phyloP scores from a whole-genome alignment of 768 basidiomycete genomes.

The Agrocybe pediades region DNA sequence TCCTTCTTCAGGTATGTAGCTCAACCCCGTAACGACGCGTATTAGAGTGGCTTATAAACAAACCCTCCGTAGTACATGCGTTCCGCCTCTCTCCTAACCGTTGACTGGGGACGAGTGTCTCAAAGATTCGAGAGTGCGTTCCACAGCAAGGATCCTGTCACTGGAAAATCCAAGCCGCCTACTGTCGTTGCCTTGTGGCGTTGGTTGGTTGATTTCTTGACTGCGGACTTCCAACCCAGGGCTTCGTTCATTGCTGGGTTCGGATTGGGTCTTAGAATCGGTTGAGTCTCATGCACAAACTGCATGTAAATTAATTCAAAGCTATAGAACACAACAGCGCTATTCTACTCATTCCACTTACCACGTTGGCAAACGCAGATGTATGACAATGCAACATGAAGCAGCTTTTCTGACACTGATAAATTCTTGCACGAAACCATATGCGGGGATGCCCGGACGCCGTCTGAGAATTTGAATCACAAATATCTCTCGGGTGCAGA shows the following conservation, averaged over 20 bases:
- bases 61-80: slow-evolving; percentile 66
- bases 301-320: not conserved
- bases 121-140: slow-evolving; percentile 72
- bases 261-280: slow-evolving; percentile 77
- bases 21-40: not conserved
- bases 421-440: too few species aligned
- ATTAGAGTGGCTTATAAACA: not conserved
- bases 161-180: slow-evolving; percentile 58
- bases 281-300: slow-evolving; percentile 39
- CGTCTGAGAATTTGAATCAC: too few species aligned
- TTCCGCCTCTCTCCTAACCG: slow-evolving; percentile 67
- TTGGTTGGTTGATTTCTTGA: slow-evolving; percentile 78
- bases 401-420: too few species aligned
- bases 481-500: too few species aligned
- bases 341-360: too few species aligned
- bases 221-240: slow-evolving; percentile 89
- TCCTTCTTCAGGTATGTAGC: slow-evolving; percentile 78
- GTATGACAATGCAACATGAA: too few species aligned
- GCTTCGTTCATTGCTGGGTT: slow-evolving; percentile 89
- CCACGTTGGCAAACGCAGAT: too few species aligned
- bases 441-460: too few species aligned
- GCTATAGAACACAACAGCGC: too few species aligned
- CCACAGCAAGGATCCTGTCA: slow-evolving; percentile 56
- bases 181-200: slow-evolving; percentile 66
- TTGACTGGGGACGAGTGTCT: slow-evolving; percentile 77